Evolutionary conservation across 192 early-diverging fungal species (phyloP), one percentile per base, ranked within the genome.

Genomic region (Coemansia erecta): DNA sequence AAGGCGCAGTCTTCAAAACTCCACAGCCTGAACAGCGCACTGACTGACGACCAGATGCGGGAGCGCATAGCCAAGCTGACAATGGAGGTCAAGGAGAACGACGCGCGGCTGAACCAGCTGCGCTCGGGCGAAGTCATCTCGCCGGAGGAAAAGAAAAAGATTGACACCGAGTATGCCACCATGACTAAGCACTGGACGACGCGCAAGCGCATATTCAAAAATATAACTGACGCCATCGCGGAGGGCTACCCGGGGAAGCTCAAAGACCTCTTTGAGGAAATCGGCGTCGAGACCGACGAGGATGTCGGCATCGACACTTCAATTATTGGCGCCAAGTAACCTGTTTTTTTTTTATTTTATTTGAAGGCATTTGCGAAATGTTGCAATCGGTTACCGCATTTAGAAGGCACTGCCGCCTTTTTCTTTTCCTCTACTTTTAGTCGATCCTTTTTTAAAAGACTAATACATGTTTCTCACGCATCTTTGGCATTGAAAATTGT

Each of bases 221-320:
- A 82, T 43, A 76, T 82, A 15, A 75, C 77, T 43, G 73, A 70
- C 23, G 45, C 72, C 9, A 81, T 85, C 24, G 66, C 66, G 15
- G 85, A 87, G 59, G 80, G 70, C 9, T 72, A 85, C 44, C 76
- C 68, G 19, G 68, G 68, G 11, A 85, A 82, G 63, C 51, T 81
- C 22, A 67, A 63, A 28, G 82, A 83, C 33, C 65, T 85, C 21
- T 70, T 79, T 56, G 82, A 79, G 47, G 70, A 82, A 50, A 44
- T 87, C 15, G 84, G 84, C 22, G 68, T 87, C 35, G 85, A 87
- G 57, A 85, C 84, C 0, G 85, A 86, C 55, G 83, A 86, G 52
- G 57, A 62, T 18, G 81, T 39, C 5, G 68, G 71, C 6, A 72
- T 70, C 0, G 68, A 81, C 17, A 41, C 61, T 11, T 43, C 73